Evolutionary conservation across 768 basidiomycete genomes (phyloP).

Genomic region (Calocera cornea): DNA sequence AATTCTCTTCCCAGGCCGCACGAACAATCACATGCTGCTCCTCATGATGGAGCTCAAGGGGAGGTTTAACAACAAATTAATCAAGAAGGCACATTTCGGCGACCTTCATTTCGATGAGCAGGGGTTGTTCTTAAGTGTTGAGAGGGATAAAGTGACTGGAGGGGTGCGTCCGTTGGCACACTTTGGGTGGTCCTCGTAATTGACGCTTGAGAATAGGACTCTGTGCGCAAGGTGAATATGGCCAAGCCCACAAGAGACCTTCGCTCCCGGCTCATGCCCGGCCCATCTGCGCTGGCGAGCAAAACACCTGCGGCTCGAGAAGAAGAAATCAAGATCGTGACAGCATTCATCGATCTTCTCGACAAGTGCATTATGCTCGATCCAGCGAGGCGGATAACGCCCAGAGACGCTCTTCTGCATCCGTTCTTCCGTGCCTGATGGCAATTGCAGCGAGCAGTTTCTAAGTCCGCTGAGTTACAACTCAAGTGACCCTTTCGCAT

Average conservation of each 20-base stretch:
- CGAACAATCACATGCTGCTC: slow-evolving; percentile 94
- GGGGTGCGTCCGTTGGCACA: slow-evolving; percentile 40
- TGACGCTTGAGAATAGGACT: slow-evolving; percentile 40
- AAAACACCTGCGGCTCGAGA: slow-evolving; percentile 51
- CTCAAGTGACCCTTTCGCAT: too few species aligned
- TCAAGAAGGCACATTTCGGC: slow-evolving; percentile 88
- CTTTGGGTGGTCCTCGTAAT: background rate
- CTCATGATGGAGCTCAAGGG: slow-evolving; percentile 98
- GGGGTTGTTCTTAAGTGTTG: slow-evolving; percentile 66
- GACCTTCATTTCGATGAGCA: slow-evolving; percentile 89
- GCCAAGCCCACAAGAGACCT: slow-evolving; percentile 74
- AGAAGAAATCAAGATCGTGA: slow-evolving; percentile 69
- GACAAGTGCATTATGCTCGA: slow-evolving; percentile 86
- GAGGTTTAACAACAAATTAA: slow-evolving; percentile 81
- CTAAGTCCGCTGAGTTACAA: too few species aligned
- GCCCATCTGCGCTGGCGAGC: slow-evolving; percentile 38
- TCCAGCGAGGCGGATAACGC: slow-evolving; percentile 71
- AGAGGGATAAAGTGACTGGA: slow-evolving; percentile 72
- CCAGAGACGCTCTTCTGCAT: slow-evolving; percentile 77
- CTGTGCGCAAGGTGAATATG: slow-evolving; percentile 65
- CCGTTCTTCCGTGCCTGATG: slow-evolving; percentile 50
- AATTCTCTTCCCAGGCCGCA: slow-evolving; percentile 91
- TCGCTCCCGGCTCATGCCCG: slow-evolving; percentile 66
- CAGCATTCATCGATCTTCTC: slow-evolving; percentile 74
- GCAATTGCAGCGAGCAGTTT: too few species aligned